Evolutionary conservation across 768 basidiomycete species (phyloP).

Genomic region (Rhodotorula graminis): DNA sequence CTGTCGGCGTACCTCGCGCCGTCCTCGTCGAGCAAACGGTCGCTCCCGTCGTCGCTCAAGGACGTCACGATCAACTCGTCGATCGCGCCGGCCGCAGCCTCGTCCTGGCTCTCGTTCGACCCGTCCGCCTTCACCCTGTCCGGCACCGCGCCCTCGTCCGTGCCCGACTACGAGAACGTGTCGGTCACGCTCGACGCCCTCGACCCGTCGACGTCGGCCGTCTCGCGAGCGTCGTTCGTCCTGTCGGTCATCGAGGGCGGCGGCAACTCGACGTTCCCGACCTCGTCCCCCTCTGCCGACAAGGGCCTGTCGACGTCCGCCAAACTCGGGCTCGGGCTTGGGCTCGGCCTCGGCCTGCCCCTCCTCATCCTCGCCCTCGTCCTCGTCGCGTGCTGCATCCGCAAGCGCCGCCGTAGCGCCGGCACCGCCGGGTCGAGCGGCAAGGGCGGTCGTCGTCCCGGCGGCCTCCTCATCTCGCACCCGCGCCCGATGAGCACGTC

Average conservation of each 20-base stretch:
- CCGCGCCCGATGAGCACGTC: conserved; percentile 1
- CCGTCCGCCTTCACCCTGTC: conserved; percentile 22
- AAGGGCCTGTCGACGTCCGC: conserved; percentile 16
- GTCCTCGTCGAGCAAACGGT: conserved; percentile 10
- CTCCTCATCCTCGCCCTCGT: conserved; percentile 40
- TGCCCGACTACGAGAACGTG: conserved; percentile 22
- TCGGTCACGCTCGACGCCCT: conserved; percentile 29
- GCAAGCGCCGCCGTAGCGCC: conserved; percentile 34
- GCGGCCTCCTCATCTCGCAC: conserved; percentile 11
- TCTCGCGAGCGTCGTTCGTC: conserved; percentile 23
- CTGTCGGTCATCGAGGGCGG: conserved; percentile 24
- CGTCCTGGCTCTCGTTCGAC: conserved; percentile 38
- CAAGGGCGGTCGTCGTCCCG: conserved; percentile 20
- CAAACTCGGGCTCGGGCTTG: conserved; percentile 43
- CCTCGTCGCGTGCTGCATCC: conserved; percentile 45
- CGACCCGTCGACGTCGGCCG: conserved; percentile 15
- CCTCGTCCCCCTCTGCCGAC: background rate
- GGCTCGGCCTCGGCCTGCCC: conserved; percentile 46
- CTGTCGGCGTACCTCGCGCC: conserved; percentile 26
- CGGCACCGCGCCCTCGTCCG: conserved; percentile 33
- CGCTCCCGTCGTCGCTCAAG: background rate
- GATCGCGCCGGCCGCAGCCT: conserved; percentile 29
- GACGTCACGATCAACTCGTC: conserved; percentile 23
- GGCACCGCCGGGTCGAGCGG: conserved; percentile 15
- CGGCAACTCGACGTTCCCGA: conserved; percentile 9